Percentiles rank a stretch among this genome's conserved stretches.
Evolutionary conservation across 306 rosid species (phyloP).

Genomic region (Trifolium subterraneum): DNA sequence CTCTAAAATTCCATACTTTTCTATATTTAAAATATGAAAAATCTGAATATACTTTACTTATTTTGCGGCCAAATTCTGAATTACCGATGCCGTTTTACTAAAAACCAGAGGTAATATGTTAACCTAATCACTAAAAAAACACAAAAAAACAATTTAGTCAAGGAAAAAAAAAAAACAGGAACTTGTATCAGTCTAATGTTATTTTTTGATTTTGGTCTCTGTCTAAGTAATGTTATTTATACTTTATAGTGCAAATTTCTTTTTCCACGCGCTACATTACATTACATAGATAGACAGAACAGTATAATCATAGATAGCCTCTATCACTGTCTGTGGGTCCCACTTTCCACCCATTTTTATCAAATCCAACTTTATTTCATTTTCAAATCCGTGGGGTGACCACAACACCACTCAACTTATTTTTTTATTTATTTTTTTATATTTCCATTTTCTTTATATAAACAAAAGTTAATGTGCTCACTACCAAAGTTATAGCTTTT

Average conservation of each 20-base stretch:
- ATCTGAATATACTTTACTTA: no score
- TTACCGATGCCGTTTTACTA: no score
- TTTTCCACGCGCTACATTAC: slow-evolving; percentile 11
- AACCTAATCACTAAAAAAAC: no score
- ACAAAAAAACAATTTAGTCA: no score
- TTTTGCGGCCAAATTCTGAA: no score
- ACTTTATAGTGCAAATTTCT: neutral
- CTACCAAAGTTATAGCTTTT: neutral
- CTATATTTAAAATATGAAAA: no score
- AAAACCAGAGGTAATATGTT: no score
- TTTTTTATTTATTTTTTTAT: neutral
- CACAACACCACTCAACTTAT: neutral
- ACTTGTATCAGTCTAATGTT: no score
- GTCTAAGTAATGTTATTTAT: no score
- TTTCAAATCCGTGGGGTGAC: slow-evolving; percentile 24
- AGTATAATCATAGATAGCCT: slow-evolving; percentile 1
- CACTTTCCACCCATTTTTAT: slow-evolving; percentile 1
- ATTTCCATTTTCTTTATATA: slow-evolving; percentile 28
- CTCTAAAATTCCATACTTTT: no score
- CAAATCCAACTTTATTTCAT: slow-evolving; percentile 21
- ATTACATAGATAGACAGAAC: neutral
- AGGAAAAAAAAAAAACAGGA: no score
- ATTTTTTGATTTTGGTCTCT: no score
- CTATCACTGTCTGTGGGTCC: neutral
- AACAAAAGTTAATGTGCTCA: slow-evolving; percentile 3